These are phyloP conservation scores for Salix exigua DNA, from an alignment of 345 rosid genomes.

Conservation along the genomic window DNA sequence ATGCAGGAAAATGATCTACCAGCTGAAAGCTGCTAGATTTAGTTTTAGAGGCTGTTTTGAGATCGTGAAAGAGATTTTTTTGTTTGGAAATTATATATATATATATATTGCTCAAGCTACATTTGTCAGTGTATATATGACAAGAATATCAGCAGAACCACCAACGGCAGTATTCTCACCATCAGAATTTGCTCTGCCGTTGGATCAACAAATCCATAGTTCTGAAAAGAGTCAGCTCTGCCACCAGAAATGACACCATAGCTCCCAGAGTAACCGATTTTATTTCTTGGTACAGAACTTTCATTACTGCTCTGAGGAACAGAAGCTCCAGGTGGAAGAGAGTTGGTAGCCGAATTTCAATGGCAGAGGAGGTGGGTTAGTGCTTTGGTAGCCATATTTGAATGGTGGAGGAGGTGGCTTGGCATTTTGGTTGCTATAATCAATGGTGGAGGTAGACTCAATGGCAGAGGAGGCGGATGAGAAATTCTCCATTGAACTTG, in stretches of 20 bases:
- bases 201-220: constrained; percentile 3
- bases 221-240: constrained; percentile 13
- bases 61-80: too few relatives aligned
- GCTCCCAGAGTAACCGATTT: not conserved
- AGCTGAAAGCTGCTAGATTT: not conserved
- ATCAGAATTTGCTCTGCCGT: not conserved
- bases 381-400: not conserved
- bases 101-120: not conserved
- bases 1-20: too few relatives aligned
- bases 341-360: constrained; percentile 8
- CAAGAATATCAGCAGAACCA: too few relatives aligned
- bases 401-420: not conserved
- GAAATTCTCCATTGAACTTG: constrained; percentile 13
- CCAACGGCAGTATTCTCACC: not conserved
- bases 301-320: constrained; percentile 5
- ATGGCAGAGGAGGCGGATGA: not conserved
- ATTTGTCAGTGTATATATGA: too few relatives aligned
- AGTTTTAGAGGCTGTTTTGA: too few relatives aligned
- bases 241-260: constrained; percentile 1
- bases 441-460: not conserved
- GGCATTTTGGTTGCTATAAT: not conserved
- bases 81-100: too few relatives aligned
- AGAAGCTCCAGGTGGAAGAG: not conserved
- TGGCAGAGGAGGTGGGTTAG: not conserved
- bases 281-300: constrained; percentile 6